phyloP scores from a whole-genome alignment of 257 asterid genomes.

The Apocynum venetum region DNA sequence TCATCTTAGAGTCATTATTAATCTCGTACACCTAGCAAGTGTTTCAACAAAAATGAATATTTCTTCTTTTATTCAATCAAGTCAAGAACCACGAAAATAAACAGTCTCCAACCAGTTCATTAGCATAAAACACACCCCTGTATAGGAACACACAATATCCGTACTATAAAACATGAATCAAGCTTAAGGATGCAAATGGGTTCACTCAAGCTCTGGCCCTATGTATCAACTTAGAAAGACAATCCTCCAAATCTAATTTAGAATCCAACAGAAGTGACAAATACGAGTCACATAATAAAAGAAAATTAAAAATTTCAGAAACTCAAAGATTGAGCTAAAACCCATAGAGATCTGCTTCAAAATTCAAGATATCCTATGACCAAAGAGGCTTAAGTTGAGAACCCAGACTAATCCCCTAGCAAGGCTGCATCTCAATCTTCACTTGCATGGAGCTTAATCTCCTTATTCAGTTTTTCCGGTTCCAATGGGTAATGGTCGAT shows the following conservation, averaged over 20 bases:
- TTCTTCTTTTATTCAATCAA: neutral
- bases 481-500: neutral
- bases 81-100: neutral
- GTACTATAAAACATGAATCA: neutral
- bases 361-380: neutral
- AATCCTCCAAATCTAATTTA: neutral
- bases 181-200: neutral
- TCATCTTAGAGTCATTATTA: constrained; percentile 86
- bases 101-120: neutral
- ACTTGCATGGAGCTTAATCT: neutral
- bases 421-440: neutral
- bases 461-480: neutral
- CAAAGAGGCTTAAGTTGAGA: neutral
- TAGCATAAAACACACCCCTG: neutral
- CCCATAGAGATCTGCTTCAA: neutral
- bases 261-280: neutral
- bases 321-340: neutral
- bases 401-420: neutral
- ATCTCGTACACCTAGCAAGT: constrained; percentile 71
- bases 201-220: neutral
- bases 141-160: neutral
- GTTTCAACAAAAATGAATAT: neutral
- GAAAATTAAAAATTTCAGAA: neutral
- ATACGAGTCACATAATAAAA: neutral
- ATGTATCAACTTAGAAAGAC: neutral